Evolutionary conservation across 208 protist species (phyloP).

Genomic region (Phytomonas sp.): DNA sequence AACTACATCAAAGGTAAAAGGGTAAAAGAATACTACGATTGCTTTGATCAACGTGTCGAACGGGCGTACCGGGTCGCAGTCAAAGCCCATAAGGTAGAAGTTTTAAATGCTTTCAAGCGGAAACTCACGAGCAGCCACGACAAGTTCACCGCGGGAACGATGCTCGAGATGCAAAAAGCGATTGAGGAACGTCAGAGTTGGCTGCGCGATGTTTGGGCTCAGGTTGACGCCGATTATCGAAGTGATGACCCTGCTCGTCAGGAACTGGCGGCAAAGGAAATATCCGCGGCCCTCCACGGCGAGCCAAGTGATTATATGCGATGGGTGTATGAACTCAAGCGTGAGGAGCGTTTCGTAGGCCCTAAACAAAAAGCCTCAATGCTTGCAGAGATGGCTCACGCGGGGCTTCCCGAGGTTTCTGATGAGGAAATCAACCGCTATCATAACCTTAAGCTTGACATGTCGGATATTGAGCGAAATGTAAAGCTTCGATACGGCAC

Average conservation of each 20-base stretch:
- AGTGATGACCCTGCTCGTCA: constrained; percentile 51
- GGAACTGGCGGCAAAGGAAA: constrained; percentile 58
- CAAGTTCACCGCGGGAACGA: constrained; percentile 58
- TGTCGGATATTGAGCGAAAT: constrained; percentile 64
- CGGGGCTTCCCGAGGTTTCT: constrained; percentile 61
- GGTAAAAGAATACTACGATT: constrained; percentile 56
- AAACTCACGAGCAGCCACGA: constrained; percentile 29
- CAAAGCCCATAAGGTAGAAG: constrained; percentile 62
- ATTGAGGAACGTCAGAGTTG: constrained; percentile 64
- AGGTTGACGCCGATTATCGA: constrained; percentile 85
- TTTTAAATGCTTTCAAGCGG: constrained; percentile 79
- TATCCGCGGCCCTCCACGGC: constrained; percentile 56
- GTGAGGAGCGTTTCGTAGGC: constrained; percentile 52
- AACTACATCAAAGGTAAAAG: constrained; percentile 64
- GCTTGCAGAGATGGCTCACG: constrained; percentile 31
- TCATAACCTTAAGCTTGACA: constrained; percentile 48
- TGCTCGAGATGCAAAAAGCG: constrained; percentile 51
- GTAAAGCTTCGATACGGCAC: constrained; percentile 68
- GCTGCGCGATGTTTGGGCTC: constrained; percentile 82
- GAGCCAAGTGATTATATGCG: constrained; percentile 80
- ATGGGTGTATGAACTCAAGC: constrained; percentile 79
- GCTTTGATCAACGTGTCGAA: constrained; percentile 84
- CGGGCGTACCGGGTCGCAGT: constrained; percentile 49
- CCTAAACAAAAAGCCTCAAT: constrained; percentile 33
- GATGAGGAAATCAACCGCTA: constrained; percentile 80